These are phyloP conservation scores for Ensete glaucum DNA, from an alignment of 176 grass and related monocot genomes.

Conservation along the genomic window DNA sequence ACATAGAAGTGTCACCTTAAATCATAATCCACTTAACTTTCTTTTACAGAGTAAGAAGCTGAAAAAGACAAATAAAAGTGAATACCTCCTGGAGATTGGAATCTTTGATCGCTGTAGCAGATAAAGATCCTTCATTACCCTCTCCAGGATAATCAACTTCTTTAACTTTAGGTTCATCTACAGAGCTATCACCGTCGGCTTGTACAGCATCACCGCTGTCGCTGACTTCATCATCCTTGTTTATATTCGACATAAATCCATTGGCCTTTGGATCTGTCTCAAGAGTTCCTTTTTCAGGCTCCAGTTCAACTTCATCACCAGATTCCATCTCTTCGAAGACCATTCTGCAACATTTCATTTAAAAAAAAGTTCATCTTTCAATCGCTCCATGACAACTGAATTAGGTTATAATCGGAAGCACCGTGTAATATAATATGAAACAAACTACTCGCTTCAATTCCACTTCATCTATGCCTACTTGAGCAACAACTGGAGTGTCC, in stretches of 20 bases:
- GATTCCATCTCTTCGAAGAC: constrained; percentile 2
- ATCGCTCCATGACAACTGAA: neutral
- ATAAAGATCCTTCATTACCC: constrained; percentile 19
- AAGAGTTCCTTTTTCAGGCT: neutral
- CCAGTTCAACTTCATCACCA: neutral
- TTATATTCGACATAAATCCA: neutral
- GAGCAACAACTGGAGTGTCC: no score
- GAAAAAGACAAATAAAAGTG: neutral
- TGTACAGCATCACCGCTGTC: neutral
- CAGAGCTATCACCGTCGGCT: no score
- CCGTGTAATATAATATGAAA: neutral
- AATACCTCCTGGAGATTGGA: constrained; percentile 8
- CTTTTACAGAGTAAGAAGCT: neutral
- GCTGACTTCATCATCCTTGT: neutral
- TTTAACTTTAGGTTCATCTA: neutral
- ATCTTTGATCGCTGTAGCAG: neutral
- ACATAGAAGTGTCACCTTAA: neutral
- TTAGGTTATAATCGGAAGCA: neutral
- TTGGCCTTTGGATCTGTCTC: neutral
- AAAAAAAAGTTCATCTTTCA: neutral
- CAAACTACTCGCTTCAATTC: neutral
- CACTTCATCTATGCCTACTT: neutral
- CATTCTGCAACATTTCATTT: constrained; percentile 1
- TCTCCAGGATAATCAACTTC: neutral
- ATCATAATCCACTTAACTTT: neutral